Percentiles rank a stretch among this genome's conserved stretches.
These are phyloP conservation scores for Ogataea trehalophila DNA, from an alignment of 805 yeast genomes.

Conservation along the genomic window DNA sequence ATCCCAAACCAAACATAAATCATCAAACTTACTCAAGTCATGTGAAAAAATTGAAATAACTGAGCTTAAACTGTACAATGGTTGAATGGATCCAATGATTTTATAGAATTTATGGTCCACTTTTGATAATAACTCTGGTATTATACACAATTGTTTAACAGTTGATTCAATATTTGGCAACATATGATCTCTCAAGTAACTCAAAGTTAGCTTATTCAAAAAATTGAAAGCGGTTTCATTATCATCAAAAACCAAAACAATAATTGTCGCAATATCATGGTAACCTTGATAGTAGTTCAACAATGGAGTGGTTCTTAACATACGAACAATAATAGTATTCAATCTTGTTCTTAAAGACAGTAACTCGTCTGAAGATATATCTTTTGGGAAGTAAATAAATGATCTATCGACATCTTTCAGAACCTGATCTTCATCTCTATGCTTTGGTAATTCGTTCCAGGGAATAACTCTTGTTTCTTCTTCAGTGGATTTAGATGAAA, in stretches of 20 bases:
- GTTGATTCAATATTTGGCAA: slow-evolving; percentile 63
- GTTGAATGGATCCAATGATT: slow-evolving; percentile 40
- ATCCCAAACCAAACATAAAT: slow-evolving; percentile 64
- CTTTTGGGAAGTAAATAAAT: slow-evolving; percentile 39
- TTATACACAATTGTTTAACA: slow-evolving; percentile 55
- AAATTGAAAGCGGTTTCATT: slow-evolving; percentile 36
- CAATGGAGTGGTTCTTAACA: slow-evolving; percentile 56
- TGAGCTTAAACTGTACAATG: slow-evolving; percentile 70
- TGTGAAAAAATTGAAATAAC: slow-evolving; percentile 77
- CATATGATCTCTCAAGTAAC: slow-evolving; percentile 82
- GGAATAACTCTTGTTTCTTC: neutral
- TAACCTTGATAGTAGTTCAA: slow-evolving; percentile 87
- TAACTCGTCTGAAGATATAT: slow-evolving; percentile 16
- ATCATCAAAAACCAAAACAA: slow-evolving; percentile 47
- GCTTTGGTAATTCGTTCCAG: slow-evolving; percentile 36
- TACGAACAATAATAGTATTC: slow-evolving; percentile 39
- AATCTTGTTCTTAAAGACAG: slow-evolving; percentile 37
- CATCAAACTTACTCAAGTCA: slow-evolving; percentile 46
- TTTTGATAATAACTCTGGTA: slow-evolving; percentile 54
- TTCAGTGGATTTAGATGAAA: neutral
- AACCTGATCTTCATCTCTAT: slow-evolving; percentile 76
- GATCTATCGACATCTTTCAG: slow-evolving; percentile 73
- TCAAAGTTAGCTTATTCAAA: slow-evolving; percentile 52
- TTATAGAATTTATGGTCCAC: slow-evolving; percentile 43
- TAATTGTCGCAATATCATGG: slow-evolving; percentile 77